Evolutionary conservation across 345 rosid genomes (phyloP).

Genomic region (rapeseed (Brassica napus)): DNA sequence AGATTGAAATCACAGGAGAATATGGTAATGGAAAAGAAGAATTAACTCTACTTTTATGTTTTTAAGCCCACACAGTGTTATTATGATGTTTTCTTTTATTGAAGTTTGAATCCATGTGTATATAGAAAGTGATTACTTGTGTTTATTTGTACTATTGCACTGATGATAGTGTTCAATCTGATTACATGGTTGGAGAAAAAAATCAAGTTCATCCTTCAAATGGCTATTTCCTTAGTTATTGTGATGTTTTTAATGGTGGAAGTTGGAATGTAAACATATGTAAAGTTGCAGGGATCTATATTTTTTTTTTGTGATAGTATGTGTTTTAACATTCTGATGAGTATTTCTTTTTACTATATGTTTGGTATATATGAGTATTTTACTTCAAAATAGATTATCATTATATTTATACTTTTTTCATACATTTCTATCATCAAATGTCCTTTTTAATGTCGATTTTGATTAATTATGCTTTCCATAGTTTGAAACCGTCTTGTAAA

Average conservation of each 20-base stretch:
- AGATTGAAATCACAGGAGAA: slow-evolving; percentile 34
- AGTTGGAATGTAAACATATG: background rate
- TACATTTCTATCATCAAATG: background rate
- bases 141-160: background rate
- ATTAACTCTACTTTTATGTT: slow-evolving; percentile 18
- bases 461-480: background rate
- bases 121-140: background rate
- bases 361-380: background rate
- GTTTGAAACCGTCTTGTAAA: background rate
- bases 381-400: background rate
- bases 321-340: background rate
- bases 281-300: background rate
- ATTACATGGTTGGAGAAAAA: background rate
- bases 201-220: background rate
- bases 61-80: background rate
- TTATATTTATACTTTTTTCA: background rate
- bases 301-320: background rate
- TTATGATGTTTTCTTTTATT: background rate
- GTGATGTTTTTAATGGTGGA: background rate
- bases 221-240: background rate
- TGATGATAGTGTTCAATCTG: background rate
- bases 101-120: background rate
- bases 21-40: slow-evolving; percentile 24
- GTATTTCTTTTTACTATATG: background rate
- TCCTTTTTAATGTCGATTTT: background rate